These are phyloP conservation scores for Shiraia sp. DNA, from an alignment of 2,329 filamentous ascomycete genomes.

Conservation along the genomic window DNA sequence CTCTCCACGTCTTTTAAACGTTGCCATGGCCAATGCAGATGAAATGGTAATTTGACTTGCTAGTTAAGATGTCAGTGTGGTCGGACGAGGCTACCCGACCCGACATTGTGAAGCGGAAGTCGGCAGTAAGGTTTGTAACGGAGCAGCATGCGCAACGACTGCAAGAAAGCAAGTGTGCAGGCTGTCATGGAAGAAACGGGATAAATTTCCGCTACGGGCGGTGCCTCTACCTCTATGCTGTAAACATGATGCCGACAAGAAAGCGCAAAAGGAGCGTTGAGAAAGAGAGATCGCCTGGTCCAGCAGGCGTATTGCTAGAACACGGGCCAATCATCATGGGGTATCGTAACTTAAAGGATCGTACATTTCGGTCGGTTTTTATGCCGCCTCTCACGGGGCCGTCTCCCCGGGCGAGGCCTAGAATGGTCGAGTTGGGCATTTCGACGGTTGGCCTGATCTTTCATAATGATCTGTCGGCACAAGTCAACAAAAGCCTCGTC, in stretches of 20 bases:
- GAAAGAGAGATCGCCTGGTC: constrained; percentile 20
- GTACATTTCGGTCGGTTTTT: constrained; percentile 30
- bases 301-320: constrained; percentile 25
- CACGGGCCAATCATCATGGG: constrained; percentile 18
- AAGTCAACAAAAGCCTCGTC: constrained; percentile 88
- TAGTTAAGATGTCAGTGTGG: too few relatives aligned
- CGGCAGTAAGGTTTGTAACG: neutral
- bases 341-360: constrained; percentile 33
- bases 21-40: neutral
- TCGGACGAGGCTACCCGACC: too few relatives aligned
- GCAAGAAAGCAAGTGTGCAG: neutral
- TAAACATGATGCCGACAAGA: constrained; percentile 8
- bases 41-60: too few relatives aligned
- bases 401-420: constrained; percentile 10
- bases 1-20: neutral
- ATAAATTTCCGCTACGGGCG: constrained; percentile 23
- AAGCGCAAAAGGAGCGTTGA: constrained; percentile 7
- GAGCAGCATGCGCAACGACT: neutral
- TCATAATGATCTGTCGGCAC: constrained; percentile 79
- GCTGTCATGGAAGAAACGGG: constrained; percentile 9
- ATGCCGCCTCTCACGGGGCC: constrained; percentile 10
- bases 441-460: constrained; percentile 59
- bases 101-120: too few relatives aligned
- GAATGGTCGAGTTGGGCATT: constrained; percentile 21
- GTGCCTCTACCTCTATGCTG: constrained; percentile 26